Evolutionary conservation across 2,329 filamentous ascomycete genomes (phyloP).

Genomic region (Penicillium sp.): DNA sequence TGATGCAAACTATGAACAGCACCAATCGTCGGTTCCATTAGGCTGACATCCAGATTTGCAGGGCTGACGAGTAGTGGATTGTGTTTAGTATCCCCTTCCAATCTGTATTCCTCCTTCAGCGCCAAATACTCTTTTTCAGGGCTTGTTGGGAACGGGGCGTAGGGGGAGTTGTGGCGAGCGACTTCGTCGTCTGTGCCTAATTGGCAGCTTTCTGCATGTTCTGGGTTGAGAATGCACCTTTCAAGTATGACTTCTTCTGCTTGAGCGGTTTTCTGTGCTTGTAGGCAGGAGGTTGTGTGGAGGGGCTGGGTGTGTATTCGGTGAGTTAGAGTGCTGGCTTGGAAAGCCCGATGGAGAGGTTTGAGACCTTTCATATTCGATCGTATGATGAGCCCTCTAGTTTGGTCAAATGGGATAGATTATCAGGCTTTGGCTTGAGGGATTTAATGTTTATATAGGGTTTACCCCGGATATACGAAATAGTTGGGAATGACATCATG

Average conservation of each 20-base stretch:
- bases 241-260: neutral
- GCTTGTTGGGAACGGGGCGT: conserved; percentile 24
- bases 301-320: too few species aligned
- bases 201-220: conserved; percentile 22
- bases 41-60: neutral
- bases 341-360: too few species aligned
- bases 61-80: neutral
- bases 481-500: too few species aligned
- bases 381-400: too few species aligned
- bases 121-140: conserved; percentile 8
- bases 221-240: conserved; percentile 12
- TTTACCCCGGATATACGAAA: too few species aligned
- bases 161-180: conserved; percentile 26
- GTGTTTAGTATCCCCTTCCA: neutral
- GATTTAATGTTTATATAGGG: too few species aligned
- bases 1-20: neutral
- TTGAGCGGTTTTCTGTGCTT: too few species aligned
- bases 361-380: too few species aligned
- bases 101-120: neutral
- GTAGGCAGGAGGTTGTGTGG: too few species aligned
- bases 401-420: too few species aligned
- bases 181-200: conserved; percentile 30
- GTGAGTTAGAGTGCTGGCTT: too few species aligned
- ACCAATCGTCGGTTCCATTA: neutral
- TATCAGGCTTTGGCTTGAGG: too few species aligned